phyloP scores from a whole-genome alignment of 345 rosid genomes.

The Arabidopsis arenosa region DNA sequence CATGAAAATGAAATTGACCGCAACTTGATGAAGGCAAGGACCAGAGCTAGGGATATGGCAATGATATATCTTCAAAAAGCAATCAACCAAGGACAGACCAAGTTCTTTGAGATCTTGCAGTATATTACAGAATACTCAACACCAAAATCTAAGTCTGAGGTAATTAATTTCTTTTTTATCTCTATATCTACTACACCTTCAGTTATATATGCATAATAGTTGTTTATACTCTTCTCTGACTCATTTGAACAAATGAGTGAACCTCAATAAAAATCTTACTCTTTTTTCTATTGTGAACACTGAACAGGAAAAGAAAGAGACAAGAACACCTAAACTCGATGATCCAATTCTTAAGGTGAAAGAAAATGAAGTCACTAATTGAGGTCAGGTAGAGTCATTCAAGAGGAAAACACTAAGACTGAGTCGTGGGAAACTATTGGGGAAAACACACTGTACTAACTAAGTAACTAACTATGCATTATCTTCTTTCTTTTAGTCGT shows the following conservation, averaged over 20 bases:
- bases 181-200: background rate
- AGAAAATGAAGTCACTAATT: constrained; percentile 44
- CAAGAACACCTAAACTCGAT: constrained; percentile 29
- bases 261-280: background rate
- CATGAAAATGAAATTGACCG: constrained; percentile 69
- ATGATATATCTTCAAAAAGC: constrained; percentile 55
- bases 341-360: constrained; percentile 48
- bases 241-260: background rate
- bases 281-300: constrained; percentile 13
- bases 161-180: constrained; percentile 25
- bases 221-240: background rate
- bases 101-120: constrained; percentile 56
- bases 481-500: background rate
- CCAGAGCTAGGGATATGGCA: constrained; percentile 53
- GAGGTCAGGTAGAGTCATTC: constrained; percentile 42
- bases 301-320: constrained; percentile 41
- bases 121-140: constrained; percentile 54
- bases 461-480: background rate
- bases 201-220: no score
- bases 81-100: constrained; percentile 54
- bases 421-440: constrained; percentile 46
- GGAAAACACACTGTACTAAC: constrained; percentile 45
- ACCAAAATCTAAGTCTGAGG: constrained; percentile 51
- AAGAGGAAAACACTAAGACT: constrained; percentile 48
- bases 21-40: constrained; percentile 55